Base-by-base conservation (phyloP, 306 rosid genomes). In the Pyrus communis region DNA sequence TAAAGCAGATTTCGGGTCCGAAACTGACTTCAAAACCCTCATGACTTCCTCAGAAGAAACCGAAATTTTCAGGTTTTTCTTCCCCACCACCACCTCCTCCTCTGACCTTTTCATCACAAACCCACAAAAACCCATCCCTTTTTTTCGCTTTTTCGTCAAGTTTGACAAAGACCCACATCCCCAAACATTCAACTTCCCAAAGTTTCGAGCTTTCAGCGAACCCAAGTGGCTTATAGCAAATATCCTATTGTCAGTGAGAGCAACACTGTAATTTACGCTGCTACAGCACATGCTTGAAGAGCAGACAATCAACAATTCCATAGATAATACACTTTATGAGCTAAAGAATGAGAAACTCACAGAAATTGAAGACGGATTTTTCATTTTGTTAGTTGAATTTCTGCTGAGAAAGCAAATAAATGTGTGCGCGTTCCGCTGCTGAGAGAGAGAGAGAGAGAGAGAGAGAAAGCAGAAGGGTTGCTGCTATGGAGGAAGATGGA, bases 1-100 rank as follows among this genome's bases (percentile, higher is more conserved):
- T 77, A 90, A 84, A 69, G 90, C 89, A 70, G 80, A 71, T 78
- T 10, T 79, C 11, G 89, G 90, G 73, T 92, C 92, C 5, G 80
- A 43, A 87, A 76, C 80, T 11, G 98, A 95, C 87, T 84, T 92
- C 7, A 95, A 75, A 82, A 83, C 85, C 25, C 74, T 74, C 58
- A 83, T 27, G 61, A 92, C 89, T 80, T 95, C 96, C 72, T 90
- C 96, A 13, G 90, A 81, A 25, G 95, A 90, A 77, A 79, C 86
- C 9, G 77, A 31, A 69, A 5, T 76, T 83, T 70, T 89, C 7
- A 67, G 77, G 75, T 55, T 86, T n/a, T 55, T 85, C 65, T 82
- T 85, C 35, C 45, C 45, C 45, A 73, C 87, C 60, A 57, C 80
- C 73, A 46, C 81, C 75, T 71, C 69, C 71, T 84, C 87, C 45